Evolutionary conservation across 306 rosid species (phyloP).

Genomic region (Elaeagnus macrophylla): DNA sequence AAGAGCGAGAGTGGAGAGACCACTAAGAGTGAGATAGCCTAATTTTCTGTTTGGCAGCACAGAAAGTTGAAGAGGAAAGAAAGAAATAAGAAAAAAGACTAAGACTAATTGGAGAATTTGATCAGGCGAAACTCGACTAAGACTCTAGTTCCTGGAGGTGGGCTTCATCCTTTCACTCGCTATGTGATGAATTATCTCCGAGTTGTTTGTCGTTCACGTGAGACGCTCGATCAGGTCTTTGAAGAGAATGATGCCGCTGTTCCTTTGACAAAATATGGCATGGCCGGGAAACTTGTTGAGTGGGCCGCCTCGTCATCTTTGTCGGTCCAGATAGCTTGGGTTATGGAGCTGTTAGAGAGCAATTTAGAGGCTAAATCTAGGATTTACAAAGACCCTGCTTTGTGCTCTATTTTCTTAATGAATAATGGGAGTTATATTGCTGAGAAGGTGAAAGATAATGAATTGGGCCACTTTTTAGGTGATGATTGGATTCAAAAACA

Average conservation of each 20-base stretch:
- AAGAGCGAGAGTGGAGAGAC: too few relatives aligned
- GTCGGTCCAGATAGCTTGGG: constrained; percentile 82
- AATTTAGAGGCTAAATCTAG: constrained; percentile 87
- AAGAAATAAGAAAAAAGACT: too few relatives aligned
- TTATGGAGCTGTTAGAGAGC: constrained; percentile 79
- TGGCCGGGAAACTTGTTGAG: constrained; percentile 38
- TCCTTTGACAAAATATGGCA: constrained; percentile 32
- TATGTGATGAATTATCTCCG: constrained; percentile 93
- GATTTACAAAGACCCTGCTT: constrained; percentile 55
- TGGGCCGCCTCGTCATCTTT: constrained; percentile 41
- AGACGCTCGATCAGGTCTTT: constrained; percentile 68
- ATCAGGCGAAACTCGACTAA: constrained; percentile 81
- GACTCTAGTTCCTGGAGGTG: constrained; percentile 74
- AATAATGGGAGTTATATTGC: constrained; percentile 81
- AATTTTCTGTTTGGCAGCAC: too few relatives aligned
- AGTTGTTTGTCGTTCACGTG: constrained; percentile 69
- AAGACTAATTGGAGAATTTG: constrained; percentile 80
- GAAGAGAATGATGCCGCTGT: constrained; percentile 41
- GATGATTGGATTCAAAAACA: constrained; percentile 88
- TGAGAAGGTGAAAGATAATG: constrained; percentile 68
- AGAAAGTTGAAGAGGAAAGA: too few relatives aligned
- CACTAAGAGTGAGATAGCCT: too few relatives aligned
- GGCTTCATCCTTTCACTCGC: constrained; percentile 85
- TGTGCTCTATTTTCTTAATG: constrained; percentile 76
- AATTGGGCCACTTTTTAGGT: constrained; percentile 61